Conservation (phyloP, 352 stramenopile species). For the Pythium periplocum region DNA sequence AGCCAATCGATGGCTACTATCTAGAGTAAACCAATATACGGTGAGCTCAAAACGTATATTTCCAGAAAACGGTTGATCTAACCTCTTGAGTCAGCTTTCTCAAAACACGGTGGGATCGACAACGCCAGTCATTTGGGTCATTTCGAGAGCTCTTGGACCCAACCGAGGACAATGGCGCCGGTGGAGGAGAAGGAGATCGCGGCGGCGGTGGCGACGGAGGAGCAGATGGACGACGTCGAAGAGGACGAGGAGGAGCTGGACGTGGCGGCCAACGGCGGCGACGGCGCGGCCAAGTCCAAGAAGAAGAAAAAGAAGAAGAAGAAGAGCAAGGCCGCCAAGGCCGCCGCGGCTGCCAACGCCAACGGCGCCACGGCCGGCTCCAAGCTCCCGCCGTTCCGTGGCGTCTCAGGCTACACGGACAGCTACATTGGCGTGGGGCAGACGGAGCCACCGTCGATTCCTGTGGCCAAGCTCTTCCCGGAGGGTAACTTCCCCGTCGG, state of each 20-base stretch:
- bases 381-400: slow-evolving; percentile 58
- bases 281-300: slow-evolving; percentile 13
- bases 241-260: background rate
- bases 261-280: background rate
- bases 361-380: slow-evolving; percentile 17
- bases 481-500: slow-evolving; percentile 83
- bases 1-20: too few relatives aligned
- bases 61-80: too few relatives aligned
- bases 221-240: slow-evolving; percentile 10
- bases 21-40: too few relatives aligned
- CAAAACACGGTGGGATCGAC: slow-evolving; percentile 4
- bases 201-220: slow-evolving; percentile 2
- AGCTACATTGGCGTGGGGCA: slow-evolving; percentile 93
- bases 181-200: slow-evolving; percentile 2
- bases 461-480: slow-evolving; percentile 67
- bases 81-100: too few relatives aligned
- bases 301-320: slow-evolving; percentile 77
- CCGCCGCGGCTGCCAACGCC: slow-evolving; percentile 2
- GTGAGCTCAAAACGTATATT: too few relatives aligned
- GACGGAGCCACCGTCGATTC: slow-evolving; percentile 94
- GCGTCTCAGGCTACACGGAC: slow-evolving; percentile 89
- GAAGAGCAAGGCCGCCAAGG: slow-evolving; percentile 29
- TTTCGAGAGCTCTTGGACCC: too few relatives aligned
- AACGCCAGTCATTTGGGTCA: slow-evolving; percentile 2
- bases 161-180: slow-evolving; percentile 4